Percentiles rank a stretch among this genome's conserved stretches.
These are phyloP conservation scores for Pugionium dolabratum DNA, from an alignment of 345 rosid species.

Conservation along the genomic window DNA sequence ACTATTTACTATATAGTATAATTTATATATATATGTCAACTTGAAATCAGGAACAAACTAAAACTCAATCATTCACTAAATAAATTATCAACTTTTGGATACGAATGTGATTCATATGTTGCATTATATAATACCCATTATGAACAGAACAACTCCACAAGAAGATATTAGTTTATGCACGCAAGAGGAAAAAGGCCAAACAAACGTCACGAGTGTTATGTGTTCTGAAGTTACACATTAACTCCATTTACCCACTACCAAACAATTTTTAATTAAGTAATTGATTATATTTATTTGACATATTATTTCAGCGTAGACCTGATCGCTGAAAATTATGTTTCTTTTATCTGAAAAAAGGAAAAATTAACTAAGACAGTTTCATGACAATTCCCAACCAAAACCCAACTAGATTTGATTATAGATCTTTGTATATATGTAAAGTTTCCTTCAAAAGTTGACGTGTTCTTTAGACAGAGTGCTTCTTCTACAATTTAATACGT, in stretches of 20 bases:
- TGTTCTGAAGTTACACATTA: constrained; percentile 24
- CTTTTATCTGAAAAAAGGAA: background rate
- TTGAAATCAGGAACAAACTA: background rate
- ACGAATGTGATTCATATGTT: background rate
- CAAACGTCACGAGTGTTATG: constrained; percentile 37
- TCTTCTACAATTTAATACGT: constrained; percentile 32
- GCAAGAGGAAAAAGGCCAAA: constrained; percentile 37
- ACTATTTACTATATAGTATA: background rate
- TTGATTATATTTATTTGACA: constrained; percentile 8
- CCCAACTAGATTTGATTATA: constrained; percentile 27
- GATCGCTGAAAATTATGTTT: constrained; percentile 8
- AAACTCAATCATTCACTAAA: constrained; percentile 5
- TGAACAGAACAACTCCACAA: background rate
- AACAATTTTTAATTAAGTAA: constrained; percentile 27
- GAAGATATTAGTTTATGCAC: constrained; percentile 3
- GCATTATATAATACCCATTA: constrained; percentile 3
- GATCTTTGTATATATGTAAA: constrained; percentile 10
- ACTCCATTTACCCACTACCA: constrained; percentile 36
- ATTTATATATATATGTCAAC: too few relatives aligned
- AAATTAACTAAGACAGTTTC: background rate
- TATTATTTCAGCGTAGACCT: constrained; percentile 16
- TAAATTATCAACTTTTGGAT: background rate
- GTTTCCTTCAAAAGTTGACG: constrained; percentile 32
- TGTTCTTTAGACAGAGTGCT: constrained; percentile 20
- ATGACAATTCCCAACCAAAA: constrained; percentile 34